Percentiles rank a stretch among this genome's conserved stretches.
Conservation (phyloP, 2,329 filamentous ascomycete species). For the Cladophialophora chaetospira region DNA sequence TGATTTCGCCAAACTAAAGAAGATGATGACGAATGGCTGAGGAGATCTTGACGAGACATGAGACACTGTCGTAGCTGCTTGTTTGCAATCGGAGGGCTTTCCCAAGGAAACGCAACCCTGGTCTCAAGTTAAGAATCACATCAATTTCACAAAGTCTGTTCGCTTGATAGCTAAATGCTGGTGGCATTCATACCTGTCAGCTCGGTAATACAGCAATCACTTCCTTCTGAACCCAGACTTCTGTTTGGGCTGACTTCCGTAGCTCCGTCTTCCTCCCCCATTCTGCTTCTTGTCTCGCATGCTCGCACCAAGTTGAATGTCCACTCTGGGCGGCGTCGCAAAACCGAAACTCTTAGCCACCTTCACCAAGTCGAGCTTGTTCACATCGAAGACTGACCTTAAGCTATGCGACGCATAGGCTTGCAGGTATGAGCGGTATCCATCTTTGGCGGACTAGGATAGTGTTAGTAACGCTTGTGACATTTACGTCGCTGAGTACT, state of each 20-base stretch:
- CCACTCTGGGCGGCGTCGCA: constrained; percentile 71
- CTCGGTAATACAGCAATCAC: not conserved
- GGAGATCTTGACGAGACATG: too few species aligned
- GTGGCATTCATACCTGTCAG: too few species aligned
- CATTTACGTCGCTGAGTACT: constrained; percentile 5
- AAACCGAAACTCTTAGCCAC: constrained; percentile 86
- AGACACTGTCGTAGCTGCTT: too few species aligned
- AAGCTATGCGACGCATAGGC: constrained; percentile 88
- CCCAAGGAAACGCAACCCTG: too few species aligned
- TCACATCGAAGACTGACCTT: constrained; percentile 80
- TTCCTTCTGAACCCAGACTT: constrained; percentile 10
- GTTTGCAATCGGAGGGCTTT: too few species aligned
- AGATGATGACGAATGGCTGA: not conserved
- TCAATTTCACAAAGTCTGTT: too few species aligned
- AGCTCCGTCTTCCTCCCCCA: constrained; percentile 66
- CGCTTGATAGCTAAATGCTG: too few species aligned
- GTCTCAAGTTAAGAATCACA: too few species aligned
- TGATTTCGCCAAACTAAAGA: constrained; percentile 13
- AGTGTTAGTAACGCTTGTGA: too few species aligned
- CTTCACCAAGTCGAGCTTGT: constrained; percentile 79
- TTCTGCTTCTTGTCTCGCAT: constrained; percentile 71
- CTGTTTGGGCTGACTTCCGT: constrained; percentile 77
- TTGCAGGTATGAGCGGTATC: constrained; percentile 88
- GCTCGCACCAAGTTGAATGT: constrained; percentile 75
- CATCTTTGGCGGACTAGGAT: constrained; percentile 64